Conservation (phyloP, 108 stramenopile species). For the Skeletonema tropicum region DNA sequence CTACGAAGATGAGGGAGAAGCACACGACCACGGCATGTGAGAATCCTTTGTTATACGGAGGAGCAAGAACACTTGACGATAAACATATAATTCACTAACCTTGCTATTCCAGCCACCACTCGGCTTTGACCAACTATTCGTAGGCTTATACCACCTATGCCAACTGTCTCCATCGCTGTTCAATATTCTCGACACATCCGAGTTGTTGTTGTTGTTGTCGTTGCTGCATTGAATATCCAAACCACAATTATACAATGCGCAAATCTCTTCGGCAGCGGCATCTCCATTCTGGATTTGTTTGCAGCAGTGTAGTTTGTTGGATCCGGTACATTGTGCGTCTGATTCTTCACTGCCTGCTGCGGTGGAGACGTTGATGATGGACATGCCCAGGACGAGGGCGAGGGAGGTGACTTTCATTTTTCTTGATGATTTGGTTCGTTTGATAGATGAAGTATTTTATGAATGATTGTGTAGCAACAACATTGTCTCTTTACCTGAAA, state of each 20-base stretch:
- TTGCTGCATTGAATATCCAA: no score
- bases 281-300: no score
- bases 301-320: no score
- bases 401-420: not conserved
- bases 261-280: no score
- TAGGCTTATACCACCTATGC: not conserved
- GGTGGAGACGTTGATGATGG: not conserved
- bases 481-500: no score
- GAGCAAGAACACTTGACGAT: no score
- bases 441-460: not conserved
- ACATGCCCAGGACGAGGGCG: not conserved
- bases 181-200: no score
- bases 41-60: not conserved
- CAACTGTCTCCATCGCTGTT: not conserved
- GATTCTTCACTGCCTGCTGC: not conserved
- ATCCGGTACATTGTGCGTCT: not conserved
- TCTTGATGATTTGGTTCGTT: not conserved
- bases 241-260: no score
- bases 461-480: not conserved
- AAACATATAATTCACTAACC: not conserved
- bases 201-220: no score
- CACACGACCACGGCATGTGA: not conserved
- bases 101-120: not conserved
- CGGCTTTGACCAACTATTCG: not conserved
- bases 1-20: no score